These are phyloP conservation scores for Pseudozyma sp. DNA, from an alignment of 1,284 basidiomycete species.

Conservation along the genomic window DNA sequence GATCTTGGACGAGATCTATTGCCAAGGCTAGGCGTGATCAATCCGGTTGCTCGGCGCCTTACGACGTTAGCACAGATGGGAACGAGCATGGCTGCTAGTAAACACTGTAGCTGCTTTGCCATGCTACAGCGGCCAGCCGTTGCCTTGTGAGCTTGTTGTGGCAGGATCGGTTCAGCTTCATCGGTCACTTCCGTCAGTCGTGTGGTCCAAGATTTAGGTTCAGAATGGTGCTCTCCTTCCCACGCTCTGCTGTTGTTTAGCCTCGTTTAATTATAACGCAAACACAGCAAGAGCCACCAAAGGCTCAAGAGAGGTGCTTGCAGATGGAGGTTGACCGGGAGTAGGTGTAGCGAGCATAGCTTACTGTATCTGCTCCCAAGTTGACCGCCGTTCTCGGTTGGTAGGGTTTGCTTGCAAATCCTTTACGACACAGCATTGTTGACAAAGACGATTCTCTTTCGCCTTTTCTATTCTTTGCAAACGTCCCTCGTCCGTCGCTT, in stretches of 20 bases:
- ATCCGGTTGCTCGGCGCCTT: too few relatives aligned
- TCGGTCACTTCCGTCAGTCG: too few relatives aligned
- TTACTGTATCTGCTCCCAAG: background rate
- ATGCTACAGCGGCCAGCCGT: too few relatives aligned
- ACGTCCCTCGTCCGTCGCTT: constrained; percentile 5
- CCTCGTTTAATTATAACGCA: background rate
- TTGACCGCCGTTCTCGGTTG: background rate
- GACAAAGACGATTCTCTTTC: constrained; percentile 27
- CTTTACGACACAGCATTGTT: constrained; percentile 20
- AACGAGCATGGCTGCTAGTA: too few relatives aligned
- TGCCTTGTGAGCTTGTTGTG: too few relatives aligned
- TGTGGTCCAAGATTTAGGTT: too few relatives aligned
- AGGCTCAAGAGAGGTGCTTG: constrained; percentile 13
- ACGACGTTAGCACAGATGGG: too few relatives aligned
- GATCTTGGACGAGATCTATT: too few relatives aligned
- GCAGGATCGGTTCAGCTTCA: too few relatives aligned
- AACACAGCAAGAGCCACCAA: background rate
- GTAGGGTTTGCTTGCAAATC: constrained; percentile 3
- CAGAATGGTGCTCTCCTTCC: too few relatives aligned
- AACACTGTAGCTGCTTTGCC: too few relatives aligned
- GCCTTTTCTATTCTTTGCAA: constrained; percentile 18
- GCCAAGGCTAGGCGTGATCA: too few relatives aligned
- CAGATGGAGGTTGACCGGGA: constrained; percentile 1
- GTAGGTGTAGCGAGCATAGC: background rate
- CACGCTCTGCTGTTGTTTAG: background rate